Evolutionary conservation across 2,329 filamentous ascomycete species (phyloP).

Genomic region (Thelonectria rubi): DNA sequence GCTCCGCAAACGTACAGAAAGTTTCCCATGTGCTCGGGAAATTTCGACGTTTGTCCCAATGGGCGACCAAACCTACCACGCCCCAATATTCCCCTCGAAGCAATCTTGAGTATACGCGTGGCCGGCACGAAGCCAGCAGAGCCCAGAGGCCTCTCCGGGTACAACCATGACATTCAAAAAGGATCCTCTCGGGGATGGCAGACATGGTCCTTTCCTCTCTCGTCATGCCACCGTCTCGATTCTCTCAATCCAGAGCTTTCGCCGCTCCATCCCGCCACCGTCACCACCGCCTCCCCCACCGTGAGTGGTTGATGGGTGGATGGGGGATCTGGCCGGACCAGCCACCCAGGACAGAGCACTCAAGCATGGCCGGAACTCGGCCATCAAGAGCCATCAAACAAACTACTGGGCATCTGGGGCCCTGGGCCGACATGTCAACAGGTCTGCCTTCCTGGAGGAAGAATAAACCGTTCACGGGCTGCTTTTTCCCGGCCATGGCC

Average conservation of each 20-base stretch:
- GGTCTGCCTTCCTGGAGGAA: neutral
- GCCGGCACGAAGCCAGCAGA: neutral
- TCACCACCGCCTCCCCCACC: conserved; percentile 33
- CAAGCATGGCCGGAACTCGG: conserved; percentile 23
- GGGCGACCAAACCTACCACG: neutral
- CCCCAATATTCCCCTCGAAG: conserved; percentile 6
- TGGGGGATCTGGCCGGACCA: conserved; percentile 10
- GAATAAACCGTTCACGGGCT: conserved; percentile 12
- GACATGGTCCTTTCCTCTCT: conserved; percentile 23
- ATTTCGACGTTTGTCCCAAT: neutral
- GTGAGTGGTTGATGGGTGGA: conserved; percentile 9
- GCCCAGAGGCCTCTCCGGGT: conserved; percentile 1
- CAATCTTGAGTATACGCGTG: neutral
- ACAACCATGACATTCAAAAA: conserved; percentile 13
- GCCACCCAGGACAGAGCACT: conserved; percentile 1
- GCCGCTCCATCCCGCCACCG: conserved; percentile 34
- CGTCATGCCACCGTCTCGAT: conserved; percentile 24
- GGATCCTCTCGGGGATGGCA: conserved; percentile 16
- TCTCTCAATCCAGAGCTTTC: conserved; percentile 22
- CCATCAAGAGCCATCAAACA: conserved; percentile 25
- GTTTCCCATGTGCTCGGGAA: neutral
- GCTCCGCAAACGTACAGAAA: neutral
- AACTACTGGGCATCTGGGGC: conserved; percentile 21
- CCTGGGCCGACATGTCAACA: neutral
- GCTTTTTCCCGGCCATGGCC: conserved; percentile 9